Evolutionary conservation across 179 eudicot species (phyloP).

Genomic region (Beta lomatogona): DNA sequence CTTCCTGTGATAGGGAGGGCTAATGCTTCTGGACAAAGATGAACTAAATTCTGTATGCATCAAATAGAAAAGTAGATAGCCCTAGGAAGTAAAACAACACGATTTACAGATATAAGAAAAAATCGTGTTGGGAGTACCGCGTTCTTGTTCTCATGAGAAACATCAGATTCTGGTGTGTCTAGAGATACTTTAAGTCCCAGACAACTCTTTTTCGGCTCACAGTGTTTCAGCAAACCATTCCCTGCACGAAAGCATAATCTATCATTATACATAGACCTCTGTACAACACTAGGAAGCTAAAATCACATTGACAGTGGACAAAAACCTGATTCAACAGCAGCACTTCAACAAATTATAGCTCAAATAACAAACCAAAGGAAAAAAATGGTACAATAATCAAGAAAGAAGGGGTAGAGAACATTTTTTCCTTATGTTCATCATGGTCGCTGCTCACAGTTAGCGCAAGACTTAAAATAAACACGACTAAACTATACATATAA

Average conservation of each 20-base stretch:
- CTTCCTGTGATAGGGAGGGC: neutral
- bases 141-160: conserved; percentile 35
- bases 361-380: neutral
- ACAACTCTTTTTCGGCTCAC: conserved; percentile 18
- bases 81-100: neutral
- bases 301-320: neutral
- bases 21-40: neutral
- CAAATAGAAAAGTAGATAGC: neutral
- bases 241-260: conserved; percentile 24
- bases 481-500: neutral
- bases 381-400: neutral
- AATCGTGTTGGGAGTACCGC: conserved; percentile 26
- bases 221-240: conserved; percentile 21
- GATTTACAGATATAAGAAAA: conserved; percentile 6
- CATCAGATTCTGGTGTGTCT: conserved; percentile 42
- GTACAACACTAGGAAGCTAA: neutral
- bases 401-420: neutral
- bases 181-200: conserved; percentile 19
- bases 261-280: neutral
- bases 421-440: neutral
- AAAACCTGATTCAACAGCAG: conserved; percentile 11
- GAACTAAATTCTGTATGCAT: neutral
- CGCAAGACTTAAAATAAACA: neutral
- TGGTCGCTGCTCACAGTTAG: neutral
- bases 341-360: neutral